These are phyloP conservation scores for Pseudocercospora macadamiae DNA, from an alignment of 2,329 filamentous ascomycete genomes.

Conservation along the genomic window DNA sequence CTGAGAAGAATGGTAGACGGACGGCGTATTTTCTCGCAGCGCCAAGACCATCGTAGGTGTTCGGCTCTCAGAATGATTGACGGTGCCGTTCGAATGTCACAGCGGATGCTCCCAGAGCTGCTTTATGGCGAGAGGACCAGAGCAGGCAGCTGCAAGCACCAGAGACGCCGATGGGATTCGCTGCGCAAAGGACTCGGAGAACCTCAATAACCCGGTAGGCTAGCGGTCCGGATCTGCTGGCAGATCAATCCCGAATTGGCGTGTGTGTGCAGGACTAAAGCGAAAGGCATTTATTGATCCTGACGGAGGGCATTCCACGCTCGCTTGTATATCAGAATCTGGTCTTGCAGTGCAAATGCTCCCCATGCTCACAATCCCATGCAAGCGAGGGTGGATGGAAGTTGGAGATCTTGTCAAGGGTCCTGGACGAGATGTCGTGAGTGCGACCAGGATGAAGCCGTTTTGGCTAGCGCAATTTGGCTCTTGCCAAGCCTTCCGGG, in stretches of 20 bases:
- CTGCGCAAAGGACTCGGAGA: not conserved
- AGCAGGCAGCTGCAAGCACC: not conserved
- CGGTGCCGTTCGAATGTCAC: not conserved
- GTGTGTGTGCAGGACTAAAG: not conserved
- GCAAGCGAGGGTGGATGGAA: not conserved
- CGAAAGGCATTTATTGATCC: not conserved
- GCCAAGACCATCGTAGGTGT: not conserved
- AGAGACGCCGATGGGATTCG: not conserved
- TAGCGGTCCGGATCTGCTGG: conserved; percentile 2
- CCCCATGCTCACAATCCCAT: not conserved
- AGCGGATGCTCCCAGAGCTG: not conserved
- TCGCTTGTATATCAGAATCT: not conserved
- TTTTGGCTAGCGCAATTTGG: not conserved
- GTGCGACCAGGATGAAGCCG: not conserved
- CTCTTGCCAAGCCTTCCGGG: not conserved
- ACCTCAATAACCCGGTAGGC: not conserved
- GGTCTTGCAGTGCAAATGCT: not conserved
- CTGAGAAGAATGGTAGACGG: not conserved
- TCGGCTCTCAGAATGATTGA: not conserved
- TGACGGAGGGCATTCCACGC: not conserved
- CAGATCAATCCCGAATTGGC: not conserved
- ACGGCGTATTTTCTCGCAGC: not conserved
- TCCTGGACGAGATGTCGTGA: not conserved
- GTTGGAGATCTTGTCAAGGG: not conserved
- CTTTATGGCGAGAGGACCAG: not conserved